A percentile compares a stretch with the other conserved stretches of the same genome.
These are phyloP conservation scores for Aspergillus melleus DNA, from an alignment of 2,329 filamentous ascomycete genomes.

Conservation along the genomic window DNA sequence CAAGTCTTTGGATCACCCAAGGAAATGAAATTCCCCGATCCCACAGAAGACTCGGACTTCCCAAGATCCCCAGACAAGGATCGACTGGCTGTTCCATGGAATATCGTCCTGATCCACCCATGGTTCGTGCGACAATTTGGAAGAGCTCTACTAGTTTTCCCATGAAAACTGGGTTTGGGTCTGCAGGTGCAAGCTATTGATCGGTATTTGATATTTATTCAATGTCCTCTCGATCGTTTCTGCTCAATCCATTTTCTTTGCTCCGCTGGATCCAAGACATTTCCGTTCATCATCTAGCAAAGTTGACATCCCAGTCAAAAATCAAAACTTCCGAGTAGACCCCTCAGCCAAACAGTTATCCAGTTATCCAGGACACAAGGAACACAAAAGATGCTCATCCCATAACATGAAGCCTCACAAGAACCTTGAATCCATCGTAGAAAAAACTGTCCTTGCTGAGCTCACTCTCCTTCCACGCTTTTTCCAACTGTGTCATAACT, in stretches of 20 bases:
- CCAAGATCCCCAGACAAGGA: not conserved
- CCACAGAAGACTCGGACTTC: not conserved
- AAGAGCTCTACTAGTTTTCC: not conserved
- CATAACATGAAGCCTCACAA: constrained; percentile 19
- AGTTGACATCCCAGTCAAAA: no score
- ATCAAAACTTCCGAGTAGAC: not conserved
- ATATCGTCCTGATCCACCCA: not conserved
- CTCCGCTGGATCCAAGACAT: no score
- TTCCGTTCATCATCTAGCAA: no score
- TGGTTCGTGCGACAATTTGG: constrained; percentile 5
- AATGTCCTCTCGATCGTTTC: no score
- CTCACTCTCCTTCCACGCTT: constrained; percentile 15
- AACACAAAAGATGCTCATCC: not conserved
- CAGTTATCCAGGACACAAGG: not conserved
- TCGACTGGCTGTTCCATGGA: not conserved
- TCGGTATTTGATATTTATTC: no score
- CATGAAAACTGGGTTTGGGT: no score
- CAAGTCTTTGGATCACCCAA: not conserved
- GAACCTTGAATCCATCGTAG: constrained; percentile 12
- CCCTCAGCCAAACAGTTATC: not conserved
- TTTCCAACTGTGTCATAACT: constrained; percentile 14
- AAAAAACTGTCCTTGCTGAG: not conserved
- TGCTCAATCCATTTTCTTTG: no score
- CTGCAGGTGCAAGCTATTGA: no score
- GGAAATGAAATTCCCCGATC: not conserved